Evolutionary conservation across 371 early-diverging fungal species (phyloP).

Genomic region (Lichtheimia corymbifera): DNA sequence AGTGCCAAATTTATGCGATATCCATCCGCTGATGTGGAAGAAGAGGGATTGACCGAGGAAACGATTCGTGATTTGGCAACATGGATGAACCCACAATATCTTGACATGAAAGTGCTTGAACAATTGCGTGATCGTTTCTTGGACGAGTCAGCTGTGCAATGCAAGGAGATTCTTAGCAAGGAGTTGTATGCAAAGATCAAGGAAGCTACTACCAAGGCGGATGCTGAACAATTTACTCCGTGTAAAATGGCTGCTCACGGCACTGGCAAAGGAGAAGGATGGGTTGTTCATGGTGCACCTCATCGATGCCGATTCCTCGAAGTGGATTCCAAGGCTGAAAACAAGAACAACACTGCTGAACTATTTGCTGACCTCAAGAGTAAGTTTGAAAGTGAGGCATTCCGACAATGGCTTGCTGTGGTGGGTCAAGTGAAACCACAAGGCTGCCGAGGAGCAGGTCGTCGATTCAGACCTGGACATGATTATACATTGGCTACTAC

Average conservation of each 20-base stretch:
- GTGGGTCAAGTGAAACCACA: conserved; percentile 38
- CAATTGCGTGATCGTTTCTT: conserved; percentile 63
- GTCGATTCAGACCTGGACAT: conserved; percentile 72
- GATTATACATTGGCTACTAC: conserved; percentile 72
- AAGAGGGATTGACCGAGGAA: conserved; percentile 38
- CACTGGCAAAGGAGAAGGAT: conserved; percentile 51
- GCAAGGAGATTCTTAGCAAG: conserved; percentile 57
- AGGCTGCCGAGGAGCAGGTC: conserved; percentile 46
- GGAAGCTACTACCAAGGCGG: conserved; percentile 28
- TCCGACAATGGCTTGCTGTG: conserved; percentile 48
- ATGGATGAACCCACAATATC: conserved; percentile 69
- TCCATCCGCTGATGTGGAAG: conserved; percentile 21
- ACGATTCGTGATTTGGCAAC: conserved; percentile 45
- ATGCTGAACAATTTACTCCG: conserved; percentile 31
- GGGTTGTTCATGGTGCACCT: conserved; percentile 61
- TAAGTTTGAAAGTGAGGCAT: conserved; percentile 43
- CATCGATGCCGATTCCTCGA: conserved; percentile 60
- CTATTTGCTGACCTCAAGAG: conserved; percentile 20
- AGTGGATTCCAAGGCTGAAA: conserved; percentile 9
- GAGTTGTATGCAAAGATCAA: conserved; percentile 40
- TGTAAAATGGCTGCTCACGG: conserved; percentile 52
- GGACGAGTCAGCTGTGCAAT: conserved; percentile 71
- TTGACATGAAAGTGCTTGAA: conserved; percentile 41
- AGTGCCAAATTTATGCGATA: conserved; percentile 40
- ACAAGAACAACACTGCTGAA: conserved; percentile 5